Conservation (phyloP, 1,284 basidiomycete species). For the Microbotryum violaceum region DNA sequence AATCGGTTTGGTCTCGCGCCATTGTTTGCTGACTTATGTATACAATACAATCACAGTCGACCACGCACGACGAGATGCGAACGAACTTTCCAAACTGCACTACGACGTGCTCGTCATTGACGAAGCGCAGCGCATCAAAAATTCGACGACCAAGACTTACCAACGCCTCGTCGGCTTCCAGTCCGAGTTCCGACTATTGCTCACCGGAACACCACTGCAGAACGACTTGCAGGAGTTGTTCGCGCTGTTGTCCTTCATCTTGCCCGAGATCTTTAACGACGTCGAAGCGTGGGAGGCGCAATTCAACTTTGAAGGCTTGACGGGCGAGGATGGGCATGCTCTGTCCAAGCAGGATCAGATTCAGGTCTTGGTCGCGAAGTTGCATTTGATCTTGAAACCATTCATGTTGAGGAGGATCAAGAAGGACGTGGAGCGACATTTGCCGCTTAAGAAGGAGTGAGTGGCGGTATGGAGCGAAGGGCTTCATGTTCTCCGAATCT, state of each 20-base stretch:
- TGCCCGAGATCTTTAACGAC: constrained; percentile 86
- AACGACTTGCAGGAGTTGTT: constrained; percentile 92
- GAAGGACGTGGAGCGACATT: constrained; percentile 73
- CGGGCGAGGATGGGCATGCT: constrained; percentile 23
- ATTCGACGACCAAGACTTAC: constrained; percentile 36
- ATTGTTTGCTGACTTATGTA: too few relatives aligned
- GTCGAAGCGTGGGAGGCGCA: constrained; percentile 84
- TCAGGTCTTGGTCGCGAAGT: constrained; percentile 57
- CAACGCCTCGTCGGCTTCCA: constrained; percentile 3
- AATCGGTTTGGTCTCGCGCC: too few relatives aligned
- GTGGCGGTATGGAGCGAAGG: background rate
- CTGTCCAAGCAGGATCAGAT: constrained; percentile 33
- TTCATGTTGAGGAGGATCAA: constrained; percentile 91
- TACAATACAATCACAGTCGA: too few relatives aligned
- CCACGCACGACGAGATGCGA: background rate
- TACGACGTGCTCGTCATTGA: constrained; percentile 36
- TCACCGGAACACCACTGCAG: constrained; percentile 45
- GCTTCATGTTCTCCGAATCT: too few relatives aligned
- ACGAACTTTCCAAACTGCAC: background rate
- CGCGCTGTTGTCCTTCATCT: constrained; percentile 89
- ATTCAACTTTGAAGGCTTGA: constrained; percentile 48
- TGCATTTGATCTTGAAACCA: constrained; percentile 88
- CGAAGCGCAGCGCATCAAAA: constrained; percentile 43
- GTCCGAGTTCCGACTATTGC: constrained; percentile 7
- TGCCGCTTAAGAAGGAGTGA: constrained; percentile 80